Conservation (phyloP, 2,329 filamentous ascomycete genomes). For the Aspergillus proliferans region DNA sequence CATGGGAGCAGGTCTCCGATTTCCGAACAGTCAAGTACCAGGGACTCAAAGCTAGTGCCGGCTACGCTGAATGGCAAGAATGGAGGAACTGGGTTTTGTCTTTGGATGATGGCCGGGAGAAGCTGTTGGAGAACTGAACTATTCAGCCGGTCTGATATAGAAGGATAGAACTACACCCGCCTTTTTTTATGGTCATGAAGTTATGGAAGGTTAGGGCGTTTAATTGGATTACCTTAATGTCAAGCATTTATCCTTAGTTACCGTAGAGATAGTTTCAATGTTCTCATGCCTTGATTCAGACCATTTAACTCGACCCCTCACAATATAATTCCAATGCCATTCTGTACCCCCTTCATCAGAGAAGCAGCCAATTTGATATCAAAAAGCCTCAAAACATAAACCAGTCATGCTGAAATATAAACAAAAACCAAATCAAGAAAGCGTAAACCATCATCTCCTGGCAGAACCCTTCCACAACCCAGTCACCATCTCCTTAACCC, state of each 20-base stretch:
- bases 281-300: too few relatives aligned
- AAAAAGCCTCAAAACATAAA: not conserved
- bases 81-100: constrained; percentile 67
- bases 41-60: constrained; percentile 67
- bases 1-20: constrained; percentile 69
- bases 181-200: not conserved
- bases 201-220: not conserved
- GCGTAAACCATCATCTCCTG: constrained; percentile 9
- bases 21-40: constrained; percentile 79
- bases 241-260: not conserved
- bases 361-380: not conserved
- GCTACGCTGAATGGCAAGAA: constrained; percentile 67
- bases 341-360: not conserved
- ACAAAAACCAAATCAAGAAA: not conserved
- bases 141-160: not conserved
- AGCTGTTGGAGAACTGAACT: constrained; percentile 10
- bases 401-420: not conserved
- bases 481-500: constrained; percentile 53
- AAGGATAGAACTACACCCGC: not conserved
- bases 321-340: not conserved
- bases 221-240: not conserved
- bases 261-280: not conserved
- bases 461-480: constrained; percentile 46
- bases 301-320: not conserved
- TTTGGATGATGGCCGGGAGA: constrained; percentile 23